Evolutionary conservation across 345 rosid genomes (phyloP).

Genomic region (Cardamine occulta): DNA sequence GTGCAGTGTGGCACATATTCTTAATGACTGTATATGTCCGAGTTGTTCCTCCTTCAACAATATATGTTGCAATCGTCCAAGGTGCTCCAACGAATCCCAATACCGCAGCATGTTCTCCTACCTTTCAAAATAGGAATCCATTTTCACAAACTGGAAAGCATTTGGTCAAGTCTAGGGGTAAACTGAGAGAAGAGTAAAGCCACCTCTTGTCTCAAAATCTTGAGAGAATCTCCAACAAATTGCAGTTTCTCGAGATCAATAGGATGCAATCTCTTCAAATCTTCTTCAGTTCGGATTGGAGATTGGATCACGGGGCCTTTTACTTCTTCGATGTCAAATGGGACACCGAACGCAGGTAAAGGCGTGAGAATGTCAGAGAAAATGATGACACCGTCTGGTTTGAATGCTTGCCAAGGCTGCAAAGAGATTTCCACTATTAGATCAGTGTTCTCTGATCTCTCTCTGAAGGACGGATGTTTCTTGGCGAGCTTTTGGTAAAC

Average conservation of each 20-base stretch:
- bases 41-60: slow-evolving; percentile 91
- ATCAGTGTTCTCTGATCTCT: slow-evolving; percentile 94
- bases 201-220: slow-evolving; percentile 80
- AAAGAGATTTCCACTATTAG: slow-evolving; percentile 91
- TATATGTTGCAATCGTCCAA: slow-evolving; percentile 93
- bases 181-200: slow-evolving; percentile 10
- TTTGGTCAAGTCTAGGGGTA: neutral
- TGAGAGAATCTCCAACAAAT: slow-evolving; percentile 79
- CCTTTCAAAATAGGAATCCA: slow-evolving; percentile 48
- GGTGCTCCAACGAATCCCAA: slow-evolving; percentile 96
- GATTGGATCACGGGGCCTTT: slow-evolving; percentile 85
- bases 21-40: slow-evolving; percentile 79
- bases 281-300: slow-evolving; percentile 72
- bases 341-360: slow-evolving; percentile 90
- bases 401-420: slow-evolving; percentile 96
- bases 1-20: slow-evolving; percentile 89
- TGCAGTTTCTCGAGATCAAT: slow-evolving; percentile 74
- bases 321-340: slow-evolving; percentile 91
- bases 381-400: slow-evolving; percentile 88
- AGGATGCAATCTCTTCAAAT: slow-evolving; percentile 71
- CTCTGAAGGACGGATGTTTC: slow-evolving; percentile 92
- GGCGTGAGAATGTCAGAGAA: slow-evolving; percentile 98
- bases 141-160: neutral
- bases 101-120: slow-evolving; percentile 74
- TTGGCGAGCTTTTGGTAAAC: slow-evolving; percentile 91